A percentile compares a stretch with the other conserved stretches of the same genome.
Conservation (phyloP, 2,329 filamentous ascomycete species). For the Xylariales sp. region DNA sequence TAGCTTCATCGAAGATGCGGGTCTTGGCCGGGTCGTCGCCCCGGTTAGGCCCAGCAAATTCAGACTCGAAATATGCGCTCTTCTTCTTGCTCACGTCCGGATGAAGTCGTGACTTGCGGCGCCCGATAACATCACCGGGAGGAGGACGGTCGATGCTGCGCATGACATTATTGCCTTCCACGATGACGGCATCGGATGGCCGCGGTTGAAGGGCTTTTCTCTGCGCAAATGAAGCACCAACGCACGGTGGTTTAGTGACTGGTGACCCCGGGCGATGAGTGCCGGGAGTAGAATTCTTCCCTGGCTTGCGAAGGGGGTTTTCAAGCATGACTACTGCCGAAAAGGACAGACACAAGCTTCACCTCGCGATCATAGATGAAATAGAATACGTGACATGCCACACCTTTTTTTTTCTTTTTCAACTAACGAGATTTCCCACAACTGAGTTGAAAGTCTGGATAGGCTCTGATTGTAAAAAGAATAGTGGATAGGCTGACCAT, state of each 20-base stretch:
- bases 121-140: constrained; percentile 53
- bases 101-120: constrained; percentile 49
- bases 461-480: background rate
- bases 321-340: constrained; percentile 28
- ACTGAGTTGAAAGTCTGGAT: background rate
- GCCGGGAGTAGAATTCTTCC: constrained; percentile 17
- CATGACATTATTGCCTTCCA: constrained; percentile 54
- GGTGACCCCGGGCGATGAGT: constrained; percentile 41
- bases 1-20: constrained; percentile 64
- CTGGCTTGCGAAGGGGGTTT: constrained; percentile 22
- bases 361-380: background rate
- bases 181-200: constrained; percentile 47
- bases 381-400: background rate
- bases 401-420: background rate
- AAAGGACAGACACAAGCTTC: background rate
- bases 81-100: constrained; percentile 52
- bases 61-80: constrained; percentile 61
- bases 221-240: constrained; percentile 49
- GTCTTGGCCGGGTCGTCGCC: constrained; percentile 54
- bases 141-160: constrained; percentile 55
- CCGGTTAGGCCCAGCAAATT: constrained; percentile 53
- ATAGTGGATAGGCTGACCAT: background rate
- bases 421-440: background rate
- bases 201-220: constrained; percentile 46
- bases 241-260: constrained; percentile 30